Evolutionary conservation across 768 basidiomycete genomes (phyloP).

Genomic region (Obba rivulosa): DNA sequence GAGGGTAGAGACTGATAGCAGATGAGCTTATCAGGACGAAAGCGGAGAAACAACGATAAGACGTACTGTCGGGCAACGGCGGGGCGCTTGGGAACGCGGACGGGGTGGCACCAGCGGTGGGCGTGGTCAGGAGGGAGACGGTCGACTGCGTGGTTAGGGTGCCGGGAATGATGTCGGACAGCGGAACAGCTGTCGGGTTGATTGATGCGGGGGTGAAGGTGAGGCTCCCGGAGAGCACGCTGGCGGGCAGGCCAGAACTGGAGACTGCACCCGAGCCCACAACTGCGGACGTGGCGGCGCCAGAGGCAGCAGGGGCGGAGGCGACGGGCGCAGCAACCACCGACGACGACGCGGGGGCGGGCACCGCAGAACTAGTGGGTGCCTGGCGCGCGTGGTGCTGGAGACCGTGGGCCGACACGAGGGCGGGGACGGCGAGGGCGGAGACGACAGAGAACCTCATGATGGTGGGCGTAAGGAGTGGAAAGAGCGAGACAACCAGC

Average conservation of each 20-base stretch:
- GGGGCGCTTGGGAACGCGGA: constrained; percentile 53
- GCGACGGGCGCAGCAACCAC: not conserved
- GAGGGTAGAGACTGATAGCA: constrained; percentile 34
- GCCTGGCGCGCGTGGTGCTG: constrained; percentile 22
- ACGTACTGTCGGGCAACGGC: constrained; percentile 47
- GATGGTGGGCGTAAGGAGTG: constrained; percentile 4
- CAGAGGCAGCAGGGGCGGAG: constrained; percentile 6
- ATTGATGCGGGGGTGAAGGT: constrained; percentile 24
- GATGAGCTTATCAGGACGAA: not conserved
- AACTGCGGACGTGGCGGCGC: constrained; percentile 7
- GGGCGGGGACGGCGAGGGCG: constrained; percentile 29
- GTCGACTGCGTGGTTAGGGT: constrained; percentile 21
- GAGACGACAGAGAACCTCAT: constrained; percentile 29
- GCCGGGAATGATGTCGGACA: constrained; percentile 23
- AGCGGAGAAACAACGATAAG: not conserved
- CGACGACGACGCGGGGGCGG: not conserved
- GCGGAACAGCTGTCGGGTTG: constrained; percentile 31
- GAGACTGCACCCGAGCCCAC: constrained; percentile 15
- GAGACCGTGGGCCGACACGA: constrained; percentile 35
- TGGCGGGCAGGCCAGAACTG: not conserved
- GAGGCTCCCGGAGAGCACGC: constrained; percentile 19
- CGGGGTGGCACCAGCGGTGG: constrained; percentile 28
- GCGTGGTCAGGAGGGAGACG: constrained; percentile 28
- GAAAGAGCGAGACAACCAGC: constrained; percentile 6
- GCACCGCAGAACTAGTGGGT: not conserved